These are phyloP conservation scores for Debaryomyces castellii DNA, from an alignment of 805 yeast species.

Conservation along the genomic window DNA sequence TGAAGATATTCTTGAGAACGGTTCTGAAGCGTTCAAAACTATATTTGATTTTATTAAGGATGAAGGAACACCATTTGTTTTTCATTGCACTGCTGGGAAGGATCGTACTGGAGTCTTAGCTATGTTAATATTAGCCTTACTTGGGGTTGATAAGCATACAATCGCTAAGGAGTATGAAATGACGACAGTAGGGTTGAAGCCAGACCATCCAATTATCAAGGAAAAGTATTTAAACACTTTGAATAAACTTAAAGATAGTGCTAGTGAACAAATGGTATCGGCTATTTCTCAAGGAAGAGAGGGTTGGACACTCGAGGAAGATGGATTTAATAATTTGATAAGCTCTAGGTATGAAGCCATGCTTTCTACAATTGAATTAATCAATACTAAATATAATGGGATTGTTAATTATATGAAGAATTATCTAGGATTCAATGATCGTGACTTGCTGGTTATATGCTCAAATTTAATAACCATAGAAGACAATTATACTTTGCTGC, in stretches of 20 bases:
- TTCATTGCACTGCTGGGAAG: conserved; percentile 86
- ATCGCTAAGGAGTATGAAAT: conserved; percentile 77
- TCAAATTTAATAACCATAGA: conserved; percentile 1
- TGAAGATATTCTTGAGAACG: conserved; percentile 52
- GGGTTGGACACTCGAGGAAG: conserved; percentile 42
- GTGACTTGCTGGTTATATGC: conserved; percentile 37
- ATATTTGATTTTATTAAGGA: conserved; percentile 60
- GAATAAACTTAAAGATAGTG: conserved; percentile 23
- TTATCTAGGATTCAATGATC: conserved; percentile 42
- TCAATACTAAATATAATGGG: conserved; percentile 55
- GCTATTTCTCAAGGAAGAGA: conserved; percentile 36
- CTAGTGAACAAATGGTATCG: conserved; percentile 22
- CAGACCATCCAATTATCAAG: conserved; percentile 44
- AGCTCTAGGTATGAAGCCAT: conserved; percentile 69
- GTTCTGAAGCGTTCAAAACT: conserved; percentile 44
- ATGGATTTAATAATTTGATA: conserved; percentile 60
- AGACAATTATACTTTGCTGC: background rate
- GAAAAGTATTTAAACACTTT: conserved; percentile 33
- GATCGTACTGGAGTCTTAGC: conserved; percentile 79
- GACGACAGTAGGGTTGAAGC: conserved; percentile 61
- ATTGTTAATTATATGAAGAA: conserved; percentile 46
- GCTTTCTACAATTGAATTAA: conserved; percentile 57
- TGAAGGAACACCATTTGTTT: conserved; percentile 44
- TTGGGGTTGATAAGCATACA: conserved; percentile 65
- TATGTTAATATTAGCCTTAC: conserved; percentile 61